Conservation (phyloP, 2,329 filamentous ascomycete genomes). For the Tolypocladium album region DNA sequence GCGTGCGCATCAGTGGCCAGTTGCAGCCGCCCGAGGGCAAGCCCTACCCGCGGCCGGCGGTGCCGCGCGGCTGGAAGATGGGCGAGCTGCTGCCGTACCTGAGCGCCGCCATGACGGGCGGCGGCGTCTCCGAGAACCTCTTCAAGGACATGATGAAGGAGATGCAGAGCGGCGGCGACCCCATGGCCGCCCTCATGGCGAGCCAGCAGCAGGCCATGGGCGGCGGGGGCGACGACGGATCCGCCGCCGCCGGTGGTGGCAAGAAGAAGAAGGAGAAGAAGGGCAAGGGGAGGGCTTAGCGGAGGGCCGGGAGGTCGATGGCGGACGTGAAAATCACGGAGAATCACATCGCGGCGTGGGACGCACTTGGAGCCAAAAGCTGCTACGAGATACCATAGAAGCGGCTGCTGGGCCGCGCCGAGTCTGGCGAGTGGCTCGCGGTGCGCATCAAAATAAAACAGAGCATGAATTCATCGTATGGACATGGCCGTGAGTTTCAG, state of each 20-base stretch:
- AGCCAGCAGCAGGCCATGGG: slow-evolving; percentile 6
- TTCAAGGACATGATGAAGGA: slow-evolving; percentile 96
- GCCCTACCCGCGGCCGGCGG: slow-evolving; percentile 59
- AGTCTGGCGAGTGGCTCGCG: neutral
- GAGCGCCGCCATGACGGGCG: slow-evolving; percentile 81
- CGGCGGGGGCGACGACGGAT: slow-evolving; percentile 12
- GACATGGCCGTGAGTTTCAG: neutral
- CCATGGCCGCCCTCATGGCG: slow-evolving; percentile 32
- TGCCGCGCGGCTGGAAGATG: slow-evolving; percentile 88
- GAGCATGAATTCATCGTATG: neutral
- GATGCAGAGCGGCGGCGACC: slow-evolving; percentile 51
- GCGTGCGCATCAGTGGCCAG: slow-evolving; percentile 63
- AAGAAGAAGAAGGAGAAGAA: slow-evolving; percentile 42
- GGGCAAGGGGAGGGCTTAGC: slow-evolving; percentile 26
- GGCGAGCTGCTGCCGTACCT: slow-evolving; percentile 74
- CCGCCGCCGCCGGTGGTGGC: slow-evolving; percentile 11
- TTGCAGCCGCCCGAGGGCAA: slow-evolving; percentile 51
- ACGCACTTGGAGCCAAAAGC: neutral
- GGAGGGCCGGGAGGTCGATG: neutral
- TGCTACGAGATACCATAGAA: neutral
- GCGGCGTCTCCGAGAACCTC: slow-evolving; percentile 87
- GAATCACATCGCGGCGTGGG: neutral
- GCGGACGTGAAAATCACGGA: neutral
- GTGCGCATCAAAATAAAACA: neutral
- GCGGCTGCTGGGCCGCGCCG: neutral